Evolutionary conservation across 306 rosid species (phyloP), one percentile per base, ranked within the genome.

Genomic region (Pyrus communis): DNA sequence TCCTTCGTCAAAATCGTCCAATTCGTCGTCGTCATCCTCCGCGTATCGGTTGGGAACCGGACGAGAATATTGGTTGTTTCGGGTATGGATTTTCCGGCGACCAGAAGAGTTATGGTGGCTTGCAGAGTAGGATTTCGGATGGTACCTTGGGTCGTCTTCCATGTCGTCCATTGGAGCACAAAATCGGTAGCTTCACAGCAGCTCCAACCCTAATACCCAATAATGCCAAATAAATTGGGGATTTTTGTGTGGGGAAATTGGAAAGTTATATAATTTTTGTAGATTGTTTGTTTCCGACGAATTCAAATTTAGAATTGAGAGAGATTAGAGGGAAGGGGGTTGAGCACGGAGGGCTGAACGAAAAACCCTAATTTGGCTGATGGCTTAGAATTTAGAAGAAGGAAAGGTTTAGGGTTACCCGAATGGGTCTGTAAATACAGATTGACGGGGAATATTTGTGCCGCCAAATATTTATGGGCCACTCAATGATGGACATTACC

Each of bases 91-190:
- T 69, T 76, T 87, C 10, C 84, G 86, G 72, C 88, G 91, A 68
- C 60, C 62, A 18, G 86, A 75, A 17, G 87, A 81, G 83, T 76
- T 79, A 46, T 77, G 74, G 25, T 78, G 79, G 17, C 71, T 74
- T 40, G 73, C 68, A 62, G 88, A 43, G 78, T 81, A 88, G 30
- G 86, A 58, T n/a, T 87, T 88, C 3, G 81, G 79, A 62, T 87
- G 83, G 79, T 83, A 88, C 78, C 91, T 80, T 2, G 84, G 82
- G 11, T 88, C 92, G 35, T 86, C 91, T 67, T 86, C 96, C 61
- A 83, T 79, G 59, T 80, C 89, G 70, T 88, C 92, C 92, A 88
- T 84, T 19, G 65, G 23, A 22, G 77, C 67, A 4, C 27, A 28
- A 25, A 25, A 22, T 7, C 15, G 27, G 25, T 45, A 58, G 21